Percentiles rank a stretch among this genome's conserved stretches.
phyloP scores from a whole-genome alignment of 1,284 basidiomycete genomes.

The Ceratorhiza oryzae-sativae region DNA sequence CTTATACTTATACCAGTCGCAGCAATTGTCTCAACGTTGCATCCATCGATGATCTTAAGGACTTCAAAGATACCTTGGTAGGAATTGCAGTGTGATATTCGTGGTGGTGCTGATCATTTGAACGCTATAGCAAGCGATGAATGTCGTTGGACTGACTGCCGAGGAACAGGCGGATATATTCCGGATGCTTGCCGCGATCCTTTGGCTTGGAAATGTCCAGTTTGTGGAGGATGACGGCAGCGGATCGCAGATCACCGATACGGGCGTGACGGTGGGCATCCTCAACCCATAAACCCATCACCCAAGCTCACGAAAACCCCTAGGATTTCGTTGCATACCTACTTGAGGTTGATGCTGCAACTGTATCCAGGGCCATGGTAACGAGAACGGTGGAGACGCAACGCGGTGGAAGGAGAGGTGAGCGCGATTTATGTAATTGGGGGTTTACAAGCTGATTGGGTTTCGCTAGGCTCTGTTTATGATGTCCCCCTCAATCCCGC shows the following conservation, averaged over 20 bases:
- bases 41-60: slow-evolving; percentile 88
- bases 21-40: slow-evolving; percentile 93
- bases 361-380: slow-evolving; percentile 88
- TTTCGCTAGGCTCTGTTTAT: slow-evolving; percentile 74
- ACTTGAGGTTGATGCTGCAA: slow-evolving; percentile 82
- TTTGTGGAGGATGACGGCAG: slow-evolving; percentile 94
- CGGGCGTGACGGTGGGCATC: slow-evolving; percentile 68
- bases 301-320: not conserved
- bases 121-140: slow-evolving; percentile 82
- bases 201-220: slow-evolving; percentile 97
- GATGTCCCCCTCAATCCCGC: slow-evolving; percentile 95
- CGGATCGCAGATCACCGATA: slow-evolving; percentile 73
- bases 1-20: slow-evolving; percentile 91
- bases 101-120: not conserved
- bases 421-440: slow-evolving; percentile 20
- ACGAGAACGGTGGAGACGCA: slow-evolving; percentile 91
- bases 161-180: slow-evolving; percentile 94
- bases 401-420: slow-evolving; percentile 86
- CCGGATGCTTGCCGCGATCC: slow-evolving; percentile 88
- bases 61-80: slow-evolving; percentile 89
- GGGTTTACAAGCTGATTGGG: not conserved
- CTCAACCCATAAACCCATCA: not conserved
- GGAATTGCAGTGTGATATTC: slow-evolving; percentile 46
- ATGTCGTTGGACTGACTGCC: slow-evolving; percentile 82
- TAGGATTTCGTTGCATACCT: slow-evolving; percentile 92